These are phyloP conservation scores for Excoecaria agallocha DNA, from an alignment of 345 rosid genomes.

Conservation along the genomic window DNA sequence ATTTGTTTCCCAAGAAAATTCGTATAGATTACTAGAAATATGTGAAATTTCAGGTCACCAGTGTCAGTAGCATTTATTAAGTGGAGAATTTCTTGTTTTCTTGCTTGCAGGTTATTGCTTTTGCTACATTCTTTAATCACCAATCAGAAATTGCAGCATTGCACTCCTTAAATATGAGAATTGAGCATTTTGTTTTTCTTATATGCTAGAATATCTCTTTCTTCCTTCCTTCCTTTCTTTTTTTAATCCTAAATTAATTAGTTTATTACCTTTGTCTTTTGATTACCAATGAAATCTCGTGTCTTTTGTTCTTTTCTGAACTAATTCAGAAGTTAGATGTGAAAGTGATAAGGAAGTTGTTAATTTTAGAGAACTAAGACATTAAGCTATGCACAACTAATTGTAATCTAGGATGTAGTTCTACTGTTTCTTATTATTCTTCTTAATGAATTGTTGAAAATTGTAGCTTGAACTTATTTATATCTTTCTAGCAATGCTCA, in stretches of 20 bases:
- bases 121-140: conserved; percentile 77
- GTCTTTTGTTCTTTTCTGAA: background rate
- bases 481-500: background rate
- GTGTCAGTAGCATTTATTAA: too few relatives aligned
- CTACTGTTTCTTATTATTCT: background rate
- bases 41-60: too few relatives aligned
- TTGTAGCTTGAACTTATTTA: background rate
- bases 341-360: too few relatives aligned
- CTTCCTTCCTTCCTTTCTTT: too few relatives aligned
- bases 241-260: too few relatives aligned
- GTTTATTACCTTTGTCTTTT: too few relatives aligned
- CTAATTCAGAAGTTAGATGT: too few relatives aligned
- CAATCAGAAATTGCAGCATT: conserved; percentile 63
- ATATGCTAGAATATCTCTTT: background rate
- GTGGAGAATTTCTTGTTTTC: too few relatives aligned
- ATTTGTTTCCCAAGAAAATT: too few relatives aligned
- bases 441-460: background rate
- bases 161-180: conserved; percentile 67
- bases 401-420: background rate
- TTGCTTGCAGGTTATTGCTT: conserved; percentile 78
- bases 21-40: too few relatives aligned
- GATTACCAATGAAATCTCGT: background rate
- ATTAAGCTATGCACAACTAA: background rate
- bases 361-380: background rate
- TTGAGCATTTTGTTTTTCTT: background rate